Evolutionary conservation across 2,329 filamentous ascomycete genomes (phyloP), one percentile per base, ranked within the genome.

Genomic region (Cladophialophora psammophila): DNA sequence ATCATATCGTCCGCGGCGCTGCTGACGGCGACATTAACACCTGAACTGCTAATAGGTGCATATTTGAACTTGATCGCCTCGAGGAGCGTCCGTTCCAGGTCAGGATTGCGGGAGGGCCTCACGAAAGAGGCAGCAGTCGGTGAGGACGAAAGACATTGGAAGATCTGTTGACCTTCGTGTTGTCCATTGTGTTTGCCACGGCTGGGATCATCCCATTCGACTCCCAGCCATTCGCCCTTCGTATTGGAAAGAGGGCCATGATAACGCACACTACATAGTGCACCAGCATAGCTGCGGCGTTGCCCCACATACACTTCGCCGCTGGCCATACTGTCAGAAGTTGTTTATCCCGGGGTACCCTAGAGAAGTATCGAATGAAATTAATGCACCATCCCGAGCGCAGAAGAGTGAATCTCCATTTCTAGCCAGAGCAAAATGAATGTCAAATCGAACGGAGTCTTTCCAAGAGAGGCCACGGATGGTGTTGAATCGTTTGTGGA

Each of bases 171-270:
- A 67, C 91, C 92, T 70, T 91, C 88, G 79, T 96, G 89, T 68
- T 90, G 88, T 66, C 95, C 95, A 75, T 94, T 87, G 79, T 99
- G 94, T 82, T 97, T 98, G 68, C 95, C 95, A 74, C 94, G 86
- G 42, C 84, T 85, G 64, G 89, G 82, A 77, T 97, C 92, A 79
- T 98, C 94, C 95, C 95, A 99, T 85, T 99, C 95, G 56, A 98
- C 92, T 55, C 95, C 95, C 38, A 98, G 85, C 94, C 94, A 98
- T 69, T 86, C 83, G 57, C 93, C 92, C 52, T 86, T 84, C 8
- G 93, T 94, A 72, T 91, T 91, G 59, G 87, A 84, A 7, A 98
- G 90, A 38, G 85, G 78, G 53, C 95, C 95, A 68, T 91, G 80
- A 76, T 94, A 98, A 68, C 93, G 89, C 65, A 98, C 86, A 0